phyloP scores from a whole-genome alignment of 2,329 filamentous ascomycete species.

The Colletotrichum karsti region DNA sequence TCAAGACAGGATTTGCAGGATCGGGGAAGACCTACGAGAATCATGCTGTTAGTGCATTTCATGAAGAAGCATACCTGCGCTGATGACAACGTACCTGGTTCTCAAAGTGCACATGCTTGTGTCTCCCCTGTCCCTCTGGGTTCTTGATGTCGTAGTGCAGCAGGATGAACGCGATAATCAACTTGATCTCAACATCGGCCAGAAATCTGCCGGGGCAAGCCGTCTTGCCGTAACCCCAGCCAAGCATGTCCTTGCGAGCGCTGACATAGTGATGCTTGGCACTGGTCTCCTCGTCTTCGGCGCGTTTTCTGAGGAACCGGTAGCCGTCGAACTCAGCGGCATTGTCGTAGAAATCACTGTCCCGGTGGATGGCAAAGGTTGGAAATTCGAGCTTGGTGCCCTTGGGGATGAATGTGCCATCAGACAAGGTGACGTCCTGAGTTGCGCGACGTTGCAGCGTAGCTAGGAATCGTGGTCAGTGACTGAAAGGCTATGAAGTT shows the following conservation, averaged over 20 bases:
- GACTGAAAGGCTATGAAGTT: neutral
- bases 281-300: neutral
- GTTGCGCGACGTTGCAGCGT: neutral
- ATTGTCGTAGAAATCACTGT: constrained; percentile 65
- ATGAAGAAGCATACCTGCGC: neutral
- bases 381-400: neutral
- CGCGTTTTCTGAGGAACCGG: neutral
- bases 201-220: neutral
- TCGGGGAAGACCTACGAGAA: neutral
- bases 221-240: neutral
- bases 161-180: neutral
- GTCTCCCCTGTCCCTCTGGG: neutral
- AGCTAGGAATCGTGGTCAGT: neutral
- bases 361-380: constrained; percentile 62
- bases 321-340: constrained; percentile 49
- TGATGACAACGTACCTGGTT: too few relatives aligned
- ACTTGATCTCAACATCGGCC: neutral
- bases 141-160: neutral
- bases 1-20: neutral
- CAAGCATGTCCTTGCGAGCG: neutral
- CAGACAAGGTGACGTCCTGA: neutral
- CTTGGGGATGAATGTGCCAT: neutral
- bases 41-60: neutral
- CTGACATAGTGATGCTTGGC: neutral
- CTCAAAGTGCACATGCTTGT: neutral